These are phyloP conservation scores for Leishmania gerbilli DNA, from an alignment of 208 protist genomes.

Conservation along the genomic window DNA sequence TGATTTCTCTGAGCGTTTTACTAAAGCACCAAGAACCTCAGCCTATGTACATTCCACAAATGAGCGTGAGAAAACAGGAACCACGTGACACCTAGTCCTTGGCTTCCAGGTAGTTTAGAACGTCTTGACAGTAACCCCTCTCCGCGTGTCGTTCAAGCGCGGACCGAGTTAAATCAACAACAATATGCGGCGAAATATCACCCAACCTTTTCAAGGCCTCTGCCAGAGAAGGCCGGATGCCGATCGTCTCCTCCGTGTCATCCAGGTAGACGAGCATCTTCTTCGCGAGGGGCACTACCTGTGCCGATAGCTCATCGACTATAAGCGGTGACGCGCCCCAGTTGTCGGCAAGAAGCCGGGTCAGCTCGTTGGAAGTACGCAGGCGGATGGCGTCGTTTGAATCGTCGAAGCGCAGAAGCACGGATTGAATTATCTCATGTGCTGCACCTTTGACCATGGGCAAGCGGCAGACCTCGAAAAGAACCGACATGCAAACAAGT, in stretches of 20 bases:
- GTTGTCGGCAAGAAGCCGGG: conserved; percentile 27
- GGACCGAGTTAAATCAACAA: conserved; percentile 52
- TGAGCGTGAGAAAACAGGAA: neutral
- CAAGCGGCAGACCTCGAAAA: conserved; percentile 49
- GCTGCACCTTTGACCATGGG: conserved; percentile 60
- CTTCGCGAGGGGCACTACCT: conserved; percentile 69
- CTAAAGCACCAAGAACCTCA: neutral
- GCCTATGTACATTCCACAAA: conserved; percentile 11
- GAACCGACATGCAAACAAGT: conserved; percentile 70
- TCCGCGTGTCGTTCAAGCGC: conserved; percentile 57
- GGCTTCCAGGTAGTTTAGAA: conserved; percentile 46
- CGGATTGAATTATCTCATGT: conserved; percentile 72
- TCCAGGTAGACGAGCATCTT: conserved; percentile 88
- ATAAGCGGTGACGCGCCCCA: conserved; percentile 28
- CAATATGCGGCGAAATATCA: conserved; percentile 56
- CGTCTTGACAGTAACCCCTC: conserved; percentile 44
- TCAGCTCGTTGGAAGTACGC: conserved; percentile 46
- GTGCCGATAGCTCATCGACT: conserved; percentile 59
- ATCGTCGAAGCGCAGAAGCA: conserved; percentile 85
- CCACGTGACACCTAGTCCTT: conserved; percentile 26
- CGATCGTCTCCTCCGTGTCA: conserved; percentile 73
- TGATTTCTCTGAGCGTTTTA: neutral
- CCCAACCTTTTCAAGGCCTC: conserved; percentile 55
- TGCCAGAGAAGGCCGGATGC: conserved; percentile 46
- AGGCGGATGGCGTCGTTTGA: conserved; percentile 68